Evolutionary conservation across 2,329 filamentous ascomycete genomes (phyloP).

Genomic region (Orbilia ellipsospora): DNA sequence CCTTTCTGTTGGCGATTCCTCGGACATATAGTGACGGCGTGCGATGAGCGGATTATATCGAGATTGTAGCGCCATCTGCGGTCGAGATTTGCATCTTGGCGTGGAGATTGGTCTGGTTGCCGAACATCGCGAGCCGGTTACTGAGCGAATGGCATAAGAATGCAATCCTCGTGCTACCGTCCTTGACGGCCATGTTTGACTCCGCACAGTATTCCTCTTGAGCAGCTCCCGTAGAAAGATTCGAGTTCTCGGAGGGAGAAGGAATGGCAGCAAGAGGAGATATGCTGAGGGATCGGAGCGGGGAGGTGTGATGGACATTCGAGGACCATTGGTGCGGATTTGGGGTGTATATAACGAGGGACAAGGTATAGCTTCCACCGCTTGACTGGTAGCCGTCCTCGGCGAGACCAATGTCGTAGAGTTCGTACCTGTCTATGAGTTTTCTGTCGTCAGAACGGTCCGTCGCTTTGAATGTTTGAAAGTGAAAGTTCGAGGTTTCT

Average conservation of each 20-base stretch:
- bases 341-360: slow-evolving; percentile 1
- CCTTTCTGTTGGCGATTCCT: not conserved
- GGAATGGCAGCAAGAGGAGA: slow-evolving; percentile 53
- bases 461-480: not conserved
- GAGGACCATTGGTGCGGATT: slow-evolving; percentile 52
- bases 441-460: not conserved
- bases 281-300: slow-evolving; percentile 50
- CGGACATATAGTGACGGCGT: not conserved
- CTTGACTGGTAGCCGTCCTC: slow-evolving; percentile 7
- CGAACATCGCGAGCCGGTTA: not conserved
- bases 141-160: not conserved
- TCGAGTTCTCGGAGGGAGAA: slow-evolving; percentile 43
- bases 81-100: not conserved
- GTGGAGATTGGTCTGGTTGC: not conserved
- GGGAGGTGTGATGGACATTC: slow-evolving; percentile 51
- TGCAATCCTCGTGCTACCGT: slow-evolving; percentile 32
- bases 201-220: slow-evolving; percentile 27
- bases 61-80: not conserved
- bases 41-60: slow-evolving; percentile 1
- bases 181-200: not conserved
- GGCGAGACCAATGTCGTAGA: slow-evolving; percentile 7
- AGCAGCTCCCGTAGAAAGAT: slow-evolving; percentile 41
- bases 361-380: slow-evolving; percentile 1
- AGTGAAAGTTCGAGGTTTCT: slow-evolving; percentile 10
- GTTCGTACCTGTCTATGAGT: not conserved